A percentile compares a stretch with the other conserved stretches of the same genome.
These are phyloP conservation scores for Picochlorum sp. DNA, from an alignment of 139 green algal species.

Conservation along the genomic window DNA sequence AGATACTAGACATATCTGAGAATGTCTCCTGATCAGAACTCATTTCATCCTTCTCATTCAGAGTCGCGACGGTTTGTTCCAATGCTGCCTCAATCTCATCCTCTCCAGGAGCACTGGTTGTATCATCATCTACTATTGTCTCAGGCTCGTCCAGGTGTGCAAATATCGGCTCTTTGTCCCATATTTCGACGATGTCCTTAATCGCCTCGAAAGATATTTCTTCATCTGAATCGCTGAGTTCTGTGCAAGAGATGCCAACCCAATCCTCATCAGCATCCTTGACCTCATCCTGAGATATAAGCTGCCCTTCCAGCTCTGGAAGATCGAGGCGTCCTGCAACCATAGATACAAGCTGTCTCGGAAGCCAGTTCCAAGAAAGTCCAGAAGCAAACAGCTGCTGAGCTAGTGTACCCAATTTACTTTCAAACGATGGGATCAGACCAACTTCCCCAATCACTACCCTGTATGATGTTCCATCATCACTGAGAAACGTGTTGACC, in stretches of 20 bases:
- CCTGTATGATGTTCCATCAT: too few species aligned
- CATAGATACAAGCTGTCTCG: conserved; percentile 15
- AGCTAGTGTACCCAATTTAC: conserved; percentile 11
- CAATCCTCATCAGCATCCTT: not conserved
- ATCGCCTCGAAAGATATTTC: not conserved
- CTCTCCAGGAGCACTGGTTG: not conserved
- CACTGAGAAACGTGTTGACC: too few species aligned
- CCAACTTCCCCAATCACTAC: too few species aligned
- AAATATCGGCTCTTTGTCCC: not conserved
- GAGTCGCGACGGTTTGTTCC: not conserved
- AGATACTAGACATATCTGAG: not conserved
- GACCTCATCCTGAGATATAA: not conserved
- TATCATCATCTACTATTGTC: not conserved
- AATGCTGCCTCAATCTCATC: not conserved
- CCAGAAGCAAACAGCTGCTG: conserved; percentile 1
- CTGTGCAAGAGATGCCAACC: not conserved
- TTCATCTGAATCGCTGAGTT: not conserved
- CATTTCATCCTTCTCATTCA: not conserved
- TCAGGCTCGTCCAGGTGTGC: not conserved
- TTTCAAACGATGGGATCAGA: conserved; percentile 4
- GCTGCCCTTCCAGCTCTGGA: conserved; percentile 3
- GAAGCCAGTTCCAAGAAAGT: conserved; percentile 3
- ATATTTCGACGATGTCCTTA: not conserved
- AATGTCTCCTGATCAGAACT: not conserved
- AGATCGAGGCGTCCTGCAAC: conserved; percentile 12